Conservation (phyloP, 805 yeast genomes). For the Metschnikowia proteae region DNA sequence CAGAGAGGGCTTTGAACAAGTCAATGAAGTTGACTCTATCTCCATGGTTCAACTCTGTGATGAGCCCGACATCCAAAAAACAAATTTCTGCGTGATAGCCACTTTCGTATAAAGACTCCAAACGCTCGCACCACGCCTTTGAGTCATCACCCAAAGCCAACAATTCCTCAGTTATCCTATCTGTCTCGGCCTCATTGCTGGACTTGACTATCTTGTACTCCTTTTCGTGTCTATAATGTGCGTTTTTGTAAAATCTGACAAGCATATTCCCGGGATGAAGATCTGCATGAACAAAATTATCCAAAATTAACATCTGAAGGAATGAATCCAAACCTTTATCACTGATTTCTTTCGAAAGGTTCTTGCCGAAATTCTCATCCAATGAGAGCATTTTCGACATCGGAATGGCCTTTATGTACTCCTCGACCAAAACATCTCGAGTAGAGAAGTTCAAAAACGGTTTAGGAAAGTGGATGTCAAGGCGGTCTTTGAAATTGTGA, state of each 20-base stretch:
- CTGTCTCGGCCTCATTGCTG: constrained; percentile 44
- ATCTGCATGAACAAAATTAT: constrained; percentile 95
- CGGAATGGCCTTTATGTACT: constrained; percentile 77
- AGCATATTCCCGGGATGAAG: constrained; percentile 95
- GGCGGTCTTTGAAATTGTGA: constrained; percentile 54
- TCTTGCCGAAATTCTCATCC: constrained; percentile 41
- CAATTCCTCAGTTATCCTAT: constrained; percentile 42
- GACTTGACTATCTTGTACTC: constrained; percentile 42
- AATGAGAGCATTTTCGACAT: constrained; percentile 65
- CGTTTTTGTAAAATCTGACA: constrained; percentile 60
- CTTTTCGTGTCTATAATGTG: constrained; percentile 37
- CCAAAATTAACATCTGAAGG: constrained; percentile 85
- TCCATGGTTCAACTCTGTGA: constrained; percentile 75
- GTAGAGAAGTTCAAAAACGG: constrained; percentile 66
- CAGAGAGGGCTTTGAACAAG: constrained; percentile 80
- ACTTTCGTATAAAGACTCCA: constrained; percentile 45
- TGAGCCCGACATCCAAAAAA: constrained; percentile 88
- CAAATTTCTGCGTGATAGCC: constrained; percentile 84
- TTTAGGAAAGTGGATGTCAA: constrained; percentile 74
- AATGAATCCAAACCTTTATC: constrained; percentile 89
- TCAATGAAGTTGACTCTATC: constrained; percentile 87
- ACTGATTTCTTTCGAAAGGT: constrained; percentile 63
- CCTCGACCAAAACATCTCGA: constrained; percentile 77
- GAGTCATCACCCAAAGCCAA: constrained; percentile 31
- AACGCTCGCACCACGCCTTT: constrained; percentile 42